phyloP scores from a whole-genome alignment of 495 filamentous ascomycete genomes.

The Viridothelium virens region DNA sequence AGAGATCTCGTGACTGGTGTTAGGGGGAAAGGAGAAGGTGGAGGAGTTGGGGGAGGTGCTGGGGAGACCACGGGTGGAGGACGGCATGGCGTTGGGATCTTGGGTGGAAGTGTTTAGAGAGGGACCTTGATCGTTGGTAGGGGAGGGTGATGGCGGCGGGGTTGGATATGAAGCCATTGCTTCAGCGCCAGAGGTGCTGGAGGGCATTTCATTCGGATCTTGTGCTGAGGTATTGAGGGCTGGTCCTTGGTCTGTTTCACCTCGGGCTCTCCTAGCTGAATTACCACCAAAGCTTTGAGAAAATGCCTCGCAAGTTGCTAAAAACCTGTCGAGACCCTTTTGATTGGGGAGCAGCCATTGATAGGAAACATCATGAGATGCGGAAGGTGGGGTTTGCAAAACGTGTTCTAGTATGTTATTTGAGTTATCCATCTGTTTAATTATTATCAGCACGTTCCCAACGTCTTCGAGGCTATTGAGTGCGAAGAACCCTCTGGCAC shows the following conservation, averaged over 20 bases:
- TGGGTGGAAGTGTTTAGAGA: constrained; percentile 36
- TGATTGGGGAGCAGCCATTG: constrained; percentile 90
- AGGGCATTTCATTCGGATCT: constrained; percentile 40
- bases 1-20: constrained; percentile 62
- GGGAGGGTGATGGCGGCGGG: constrained; percentile 27
- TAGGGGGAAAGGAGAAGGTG: constrained; percentile 27
- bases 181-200: constrained; percentile 21
- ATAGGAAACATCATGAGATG: constrained; percentile 66
- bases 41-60: constrained; percentile 5
- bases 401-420: constrained; percentile 71
- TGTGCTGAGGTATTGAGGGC: constrained; percentile 36
- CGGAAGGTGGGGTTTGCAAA: constrained; percentile 49
- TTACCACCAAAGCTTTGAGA: constrained; percentile 24
- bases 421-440: constrained; percentile 79
- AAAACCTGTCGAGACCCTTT: constrained; percentile 63
- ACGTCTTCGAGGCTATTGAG: background rate
- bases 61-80: constrained; percentile 16
- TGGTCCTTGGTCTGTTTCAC: constrained; percentile 34
- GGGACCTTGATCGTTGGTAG: constrained; percentile 35
- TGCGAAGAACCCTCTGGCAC: background rate
- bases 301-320: constrained; percentile 38
- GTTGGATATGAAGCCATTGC: constrained; percentile 17
- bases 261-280: constrained; percentile 32
- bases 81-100: constrained; percentile 40
- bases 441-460: constrained; percentile 8